phyloP scores from a whole-genome alignment of 345 rosid genomes.

The Erysimum cheiranthoides region DNA sequence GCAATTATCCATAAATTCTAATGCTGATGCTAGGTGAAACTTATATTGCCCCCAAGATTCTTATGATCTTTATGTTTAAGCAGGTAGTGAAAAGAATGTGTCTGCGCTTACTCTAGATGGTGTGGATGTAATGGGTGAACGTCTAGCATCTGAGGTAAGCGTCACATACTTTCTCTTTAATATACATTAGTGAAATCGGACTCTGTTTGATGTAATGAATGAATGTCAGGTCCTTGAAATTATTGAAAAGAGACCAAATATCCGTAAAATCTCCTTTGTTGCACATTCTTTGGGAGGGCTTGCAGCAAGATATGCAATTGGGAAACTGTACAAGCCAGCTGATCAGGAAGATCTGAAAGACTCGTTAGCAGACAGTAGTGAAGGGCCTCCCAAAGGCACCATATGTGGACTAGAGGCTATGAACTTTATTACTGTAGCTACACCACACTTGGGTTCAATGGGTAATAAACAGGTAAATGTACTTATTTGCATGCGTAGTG shows the following conservation, averaged over 20 bases:
- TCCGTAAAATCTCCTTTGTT: slow-evolving; percentile 85
- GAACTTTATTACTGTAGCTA: slow-evolving; percentile 90
- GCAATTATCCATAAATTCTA: not conserved
- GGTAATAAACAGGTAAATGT: slow-evolving; percentile 85
- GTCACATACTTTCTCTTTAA: not conserved
- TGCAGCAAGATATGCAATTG: slow-evolving; percentile 94
- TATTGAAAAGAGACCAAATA: slow-evolving; percentile 64
- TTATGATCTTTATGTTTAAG: slow-evolving; percentile 27
- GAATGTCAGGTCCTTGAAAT: slow-evolving; percentile 72
- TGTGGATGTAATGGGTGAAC: slow-evolving; percentile 97
- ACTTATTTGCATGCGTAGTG: not conserved
- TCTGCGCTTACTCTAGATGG: slow-evolving; percentile 80
- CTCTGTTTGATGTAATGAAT: not conserved
- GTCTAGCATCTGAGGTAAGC: slow-evolving; percentile 80
- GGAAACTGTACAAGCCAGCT: slow-evolving; percentile 75
- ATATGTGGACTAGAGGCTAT: slow-evolving; percentile 86
- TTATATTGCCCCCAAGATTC: not conserved
- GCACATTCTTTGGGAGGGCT: slow-evolving; percentile 91
- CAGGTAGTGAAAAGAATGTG: slow-evolving; percentile 85
- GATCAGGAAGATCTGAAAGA: slow-evolving; percentile 46
- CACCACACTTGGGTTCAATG: slow-evolving; percentile 98
- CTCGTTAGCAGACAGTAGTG: slow-evolving; percentile 26
- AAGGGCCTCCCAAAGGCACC: slow-evolving; percentile 53
- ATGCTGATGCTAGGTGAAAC: not conserved
- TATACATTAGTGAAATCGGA: not conserved